A percentile compares a stretch with the other conserved stretches of the same genome.
Conservation (phyloP, 176 grass and related monocot species). For the Metroxylon sagu region DNA sequence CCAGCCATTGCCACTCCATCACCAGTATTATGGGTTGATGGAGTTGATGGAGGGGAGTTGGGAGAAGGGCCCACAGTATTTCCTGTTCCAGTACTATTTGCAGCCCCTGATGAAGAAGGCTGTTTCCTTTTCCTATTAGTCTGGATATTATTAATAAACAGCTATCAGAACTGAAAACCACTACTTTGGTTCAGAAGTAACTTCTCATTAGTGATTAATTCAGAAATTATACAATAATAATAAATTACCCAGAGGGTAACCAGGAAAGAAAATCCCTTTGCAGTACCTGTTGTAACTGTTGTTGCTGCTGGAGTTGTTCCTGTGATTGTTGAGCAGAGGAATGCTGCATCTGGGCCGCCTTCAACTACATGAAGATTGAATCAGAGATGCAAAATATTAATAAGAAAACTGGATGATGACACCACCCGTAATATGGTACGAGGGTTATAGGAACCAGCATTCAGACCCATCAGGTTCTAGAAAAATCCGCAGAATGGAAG, state of each 20-base stretch:
- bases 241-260: neutral
- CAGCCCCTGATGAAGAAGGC: slow-evolving; percentile 75
- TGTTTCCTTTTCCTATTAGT: slow-evolving; percentile 96
- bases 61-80: slow-evolving; percentile 74
- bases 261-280: neutral
- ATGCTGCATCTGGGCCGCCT: slow-evolving; percentile 72
- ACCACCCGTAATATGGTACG: no score
- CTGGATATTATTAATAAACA: slow-evolving; percentile 35
- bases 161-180: neutral
- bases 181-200: no score
- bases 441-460: no score
- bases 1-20: slow-evolving; percentile 58
- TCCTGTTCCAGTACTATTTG: slow-evolving; percentile 96
- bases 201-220: no score
- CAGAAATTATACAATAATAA: no score
- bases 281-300: slow-evolving; percentile 39
- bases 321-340: slow-evolving; percentile 67
- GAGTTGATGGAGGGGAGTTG: slow-evolving; percentile 87
- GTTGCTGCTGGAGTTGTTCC: slow-evolving; percentile 60
- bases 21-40: slow-evolving; percentile 77
- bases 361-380: slow-evolving; percentile 27
- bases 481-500: no score
- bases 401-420: no score
- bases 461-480: no score
- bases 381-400: slow-evolving; percentile 6